phyloP scores from a whole-genome alignment of 148 eudicot species.

The Fagopyrum esculentum region DNA sequence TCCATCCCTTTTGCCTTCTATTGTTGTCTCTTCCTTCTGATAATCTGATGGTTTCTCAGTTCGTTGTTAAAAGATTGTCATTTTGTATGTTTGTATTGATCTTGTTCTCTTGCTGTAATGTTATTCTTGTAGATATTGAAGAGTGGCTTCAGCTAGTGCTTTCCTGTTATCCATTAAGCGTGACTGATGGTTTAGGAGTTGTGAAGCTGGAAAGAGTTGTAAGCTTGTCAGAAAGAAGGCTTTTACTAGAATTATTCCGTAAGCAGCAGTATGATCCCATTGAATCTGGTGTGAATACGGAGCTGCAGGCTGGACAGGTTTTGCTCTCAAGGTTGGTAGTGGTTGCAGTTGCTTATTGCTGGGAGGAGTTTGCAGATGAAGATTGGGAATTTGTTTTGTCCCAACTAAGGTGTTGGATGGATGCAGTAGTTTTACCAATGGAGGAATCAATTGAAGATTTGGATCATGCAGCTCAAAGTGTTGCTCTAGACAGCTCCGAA shows the following conservation, averaged over 20 bases:
- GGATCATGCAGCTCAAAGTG: constrained; percentile 37
- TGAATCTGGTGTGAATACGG: constrained; percentile 32
- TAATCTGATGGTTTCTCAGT: neutral
- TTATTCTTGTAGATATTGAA: constrained; percentile 50
- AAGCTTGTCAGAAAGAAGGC: constrained; percentile 40
- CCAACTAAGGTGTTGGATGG: constrained; percentile 72
- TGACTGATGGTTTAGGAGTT: constrained; percentile 22
- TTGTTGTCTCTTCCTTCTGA: neutral
- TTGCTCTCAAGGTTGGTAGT: constrained; percentile 56
- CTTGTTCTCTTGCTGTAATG: constrained; percentile 5
- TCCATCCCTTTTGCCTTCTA: neutral
- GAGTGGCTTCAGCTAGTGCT: constrained; percentile 78
- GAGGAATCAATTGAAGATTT: constrained; percentile 84
- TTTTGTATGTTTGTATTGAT: neutral
- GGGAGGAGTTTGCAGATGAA: constrained; percentile 73
- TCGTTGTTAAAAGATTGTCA: neutral
- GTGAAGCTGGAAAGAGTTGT: constrained; percentile 38
- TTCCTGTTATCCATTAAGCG: constrained; percentile 69
- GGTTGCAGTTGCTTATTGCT: constrained; percentile 69
- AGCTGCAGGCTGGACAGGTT: constrained; percentile 49
- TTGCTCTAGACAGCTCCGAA: constrained; percentile 25
- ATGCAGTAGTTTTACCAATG: constrained; percentile 61
- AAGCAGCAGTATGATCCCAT: constrained; percentile 55
- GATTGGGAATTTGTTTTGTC: constrained; percentile 80
- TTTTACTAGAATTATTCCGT: constrained; percentile 55